A percentile compares a stretch with the other conserved stretches of the same genome.
phyloP scores from a whole-genome alignment of 345 rosid genomes.

The Punica granatum region DNA sequence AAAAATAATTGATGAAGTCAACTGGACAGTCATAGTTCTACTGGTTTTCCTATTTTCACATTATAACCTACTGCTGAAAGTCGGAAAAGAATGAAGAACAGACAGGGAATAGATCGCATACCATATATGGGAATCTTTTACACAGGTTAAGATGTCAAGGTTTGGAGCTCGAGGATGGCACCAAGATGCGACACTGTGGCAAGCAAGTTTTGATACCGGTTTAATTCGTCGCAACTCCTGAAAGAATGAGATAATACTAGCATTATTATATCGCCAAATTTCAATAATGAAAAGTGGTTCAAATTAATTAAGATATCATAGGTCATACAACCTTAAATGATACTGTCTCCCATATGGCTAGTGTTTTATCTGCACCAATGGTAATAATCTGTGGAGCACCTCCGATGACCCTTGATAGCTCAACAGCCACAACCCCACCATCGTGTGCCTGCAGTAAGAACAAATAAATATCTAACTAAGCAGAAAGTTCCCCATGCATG shows the following conservation, averaged over 20 bases:
- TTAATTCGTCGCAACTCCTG: constrained; percentile 96
- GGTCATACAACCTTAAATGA: constrained; percentile 64
- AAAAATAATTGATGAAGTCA: neutral
- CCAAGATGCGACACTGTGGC: constrained; percentile 99
- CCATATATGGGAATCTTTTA: constrained; percentile 99
- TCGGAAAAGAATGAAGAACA: constrained; percentile 1
- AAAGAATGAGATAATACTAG: constrained; percentile 13
- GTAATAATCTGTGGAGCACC: constrained; percentile 92
- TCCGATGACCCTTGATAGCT: constrained; percentile 95
- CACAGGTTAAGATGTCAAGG: constrained; percentile 90
- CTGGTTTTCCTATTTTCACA: no score
- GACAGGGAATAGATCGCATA: constrained; percentile 19
- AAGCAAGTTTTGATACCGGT: constrained; percentile 91
- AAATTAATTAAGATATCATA: neutral
- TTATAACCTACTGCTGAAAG: neutral
- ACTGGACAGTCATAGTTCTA: neutral
- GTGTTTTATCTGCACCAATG: constrained; percentile 94
- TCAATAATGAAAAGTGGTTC: constrained; percentile 1
- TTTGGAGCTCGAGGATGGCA: constrained; percentile 99
- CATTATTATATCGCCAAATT: neutral
- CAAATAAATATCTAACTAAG: constrained; percentile 3
- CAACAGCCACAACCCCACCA: constrained; percentile 94
- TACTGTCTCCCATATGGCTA: constrained; percentile 98
- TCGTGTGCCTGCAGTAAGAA: constrained; percentile 69
- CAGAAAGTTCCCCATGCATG: neutral